Percentiles rank a stretch among this genome's conserved stretches.
Evolutionary conservation across 306 rosid genomes (phyloP).

Genomic region (Lathyrus sativus): DNA sequence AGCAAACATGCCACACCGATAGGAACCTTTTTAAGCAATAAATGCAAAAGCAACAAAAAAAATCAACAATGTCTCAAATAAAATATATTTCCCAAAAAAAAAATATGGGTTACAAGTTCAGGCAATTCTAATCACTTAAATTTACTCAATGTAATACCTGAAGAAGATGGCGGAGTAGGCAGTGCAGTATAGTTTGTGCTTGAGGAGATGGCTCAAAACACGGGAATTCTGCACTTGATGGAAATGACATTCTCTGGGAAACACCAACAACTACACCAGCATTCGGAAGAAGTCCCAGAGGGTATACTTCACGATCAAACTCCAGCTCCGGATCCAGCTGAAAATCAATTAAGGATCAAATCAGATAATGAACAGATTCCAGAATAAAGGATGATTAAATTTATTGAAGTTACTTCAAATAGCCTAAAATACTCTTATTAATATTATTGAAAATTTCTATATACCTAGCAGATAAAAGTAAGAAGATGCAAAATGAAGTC

Average conservation of each 20-base stretch:
- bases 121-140: slow-evolving; percentile 22
- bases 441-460: slow-evolving; percentile 13
- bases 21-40: slow-evolving; percentile 16
- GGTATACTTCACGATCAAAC: slow-evolving; percentile 98
- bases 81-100: neutral
- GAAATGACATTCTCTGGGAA: slow-evolving; percentile 93
- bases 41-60: slow-evolving; percentile 18
- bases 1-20: slow-evolving; percentile 7
- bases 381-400: slow-evolving; percentile 27
- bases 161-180: slow-evolving; percentile 92
- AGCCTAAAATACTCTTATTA: slow-evolving; percentile 10
- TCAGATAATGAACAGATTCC: slow-evolving; percentile 33
- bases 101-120: neutral
- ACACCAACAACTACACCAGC: slow-evolving; percentile 96
- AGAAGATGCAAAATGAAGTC: slow-evolving; percentile 25
- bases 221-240: slow-evolving; percentile 94
- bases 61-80: slow-evolving; percentile 23
- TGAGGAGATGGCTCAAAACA: slow-evolving; percentile 99
- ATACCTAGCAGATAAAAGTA: slow-evolving; percentile 33
- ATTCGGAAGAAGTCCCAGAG: slow-evolving; percentile 95
- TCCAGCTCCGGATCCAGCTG: slow-evolving; percentile 99
- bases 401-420: slow-evolving; percentile 34
- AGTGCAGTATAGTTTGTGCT: slow-evolving; percentile 96
- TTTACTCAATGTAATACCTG: slow-evolving; percentile 62
- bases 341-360: slow-evolving; percentile 39